Percentiles rank a stretch among this genome's conserved stretches.
These are phyloP conservation scores for Colletotrichum neosansevieriae DNA, from an alignment of 2,329 filamentous ascomycete species.

Conservation along the genomic window DNA sequence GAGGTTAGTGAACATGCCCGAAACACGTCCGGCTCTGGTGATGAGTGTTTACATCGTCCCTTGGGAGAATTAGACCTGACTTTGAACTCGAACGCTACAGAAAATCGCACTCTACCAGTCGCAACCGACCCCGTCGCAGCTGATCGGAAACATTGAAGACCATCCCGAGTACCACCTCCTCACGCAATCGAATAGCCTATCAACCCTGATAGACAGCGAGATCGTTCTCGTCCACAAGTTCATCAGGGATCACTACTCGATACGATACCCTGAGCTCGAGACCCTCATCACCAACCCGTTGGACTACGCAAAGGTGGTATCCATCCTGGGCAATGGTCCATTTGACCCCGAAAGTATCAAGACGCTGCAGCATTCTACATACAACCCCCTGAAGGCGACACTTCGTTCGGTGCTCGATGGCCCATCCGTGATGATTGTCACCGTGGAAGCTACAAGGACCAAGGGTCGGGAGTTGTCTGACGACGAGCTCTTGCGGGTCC, in stretches of 20 bases:
- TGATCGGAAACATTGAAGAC: constrained; percentile 88
- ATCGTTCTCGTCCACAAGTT: constrained; percentile 95
- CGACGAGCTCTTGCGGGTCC: constrained; percentile 79
- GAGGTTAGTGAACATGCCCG: constrained; percentile 72
- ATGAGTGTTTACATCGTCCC: constrained; percentile 72
- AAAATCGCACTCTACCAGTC: constrained; percentile 84
- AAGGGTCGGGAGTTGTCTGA: constrained; percentile 81
- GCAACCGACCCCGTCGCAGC: constrained; percentile 72
- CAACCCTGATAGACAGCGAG: constrained; percentile 93
- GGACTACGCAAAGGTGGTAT: constrained; percentile 95
- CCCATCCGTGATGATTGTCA: constrained; percentile 94
- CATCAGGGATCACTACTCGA: constrained; percentile 94
- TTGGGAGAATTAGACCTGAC: constrained; percentile 76
- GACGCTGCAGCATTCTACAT: constrained; percentile 77
- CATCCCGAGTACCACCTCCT: constrained; percentile 92
- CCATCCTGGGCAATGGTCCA: constrained; percentile 92
- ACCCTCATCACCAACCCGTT: constrained; percentile 89
- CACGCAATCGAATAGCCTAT: constrained; percentile 88
- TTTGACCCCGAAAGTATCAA: constrained; percentile 87
- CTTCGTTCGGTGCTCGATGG: constrained; percentile 87
- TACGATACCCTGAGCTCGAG: constrained; percentile 93
- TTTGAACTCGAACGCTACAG: constrained; percentile 67
- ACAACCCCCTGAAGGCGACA: constrained; percentile 82
- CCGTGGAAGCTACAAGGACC: constrained; percentile 92
- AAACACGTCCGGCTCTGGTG: constrained; percentile 37